Base-by-base conservation (phyloP, 495 filamentous ascomycete species). In the Aspergillus leporis region DNA sequence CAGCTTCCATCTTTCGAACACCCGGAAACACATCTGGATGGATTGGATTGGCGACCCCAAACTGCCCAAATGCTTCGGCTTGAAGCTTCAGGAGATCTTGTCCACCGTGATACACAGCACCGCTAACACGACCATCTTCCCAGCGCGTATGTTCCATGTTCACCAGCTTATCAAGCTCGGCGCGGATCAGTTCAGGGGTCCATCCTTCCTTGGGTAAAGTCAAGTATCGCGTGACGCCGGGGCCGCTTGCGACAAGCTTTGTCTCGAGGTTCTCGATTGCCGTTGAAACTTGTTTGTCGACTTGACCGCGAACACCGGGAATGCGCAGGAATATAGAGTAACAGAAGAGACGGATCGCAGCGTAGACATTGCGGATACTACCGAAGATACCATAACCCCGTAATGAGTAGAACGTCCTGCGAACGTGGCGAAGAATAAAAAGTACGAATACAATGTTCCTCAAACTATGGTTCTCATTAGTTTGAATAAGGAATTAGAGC, bases 11-110 rank as follows among this genome's bases (percentile, higher is more conserved):
- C 80, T 99, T 99, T 64, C 94, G 80, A 30, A 99, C 92, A 36
- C 93, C 94, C 43, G 94, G 94, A 76, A 99, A 99, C 38, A 98
- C 92, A 77, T 99, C 94, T 32, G 94, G 94, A 75, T 99, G 94
- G 63, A 99, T 90, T n/a, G 94, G 94, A 73, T 99, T 99, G n/a
- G 90, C 80, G 16, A 98, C 94, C 48, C 91, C 92, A 69, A 99
- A 99, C 69, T 87, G 88, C 36, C 88, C 87, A 73, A 92, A 98
- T 9, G 94, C 93, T 70, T 97, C 91, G 14, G 88, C 86, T 76
- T 99, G 94, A 18, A 99, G 76, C 69, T 88, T 85, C 60, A 91
- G 74, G 57, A 99, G 73, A 16, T 91, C 87, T 52, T 92, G 80
- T 55, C 95, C 94, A 51, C 95, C 94, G 68, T 97, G 93, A 70